Base-by-base conservation (phyloP, 2,329 filamentous ascomycete genomes). In the Claviceps maximensis region DNA sequence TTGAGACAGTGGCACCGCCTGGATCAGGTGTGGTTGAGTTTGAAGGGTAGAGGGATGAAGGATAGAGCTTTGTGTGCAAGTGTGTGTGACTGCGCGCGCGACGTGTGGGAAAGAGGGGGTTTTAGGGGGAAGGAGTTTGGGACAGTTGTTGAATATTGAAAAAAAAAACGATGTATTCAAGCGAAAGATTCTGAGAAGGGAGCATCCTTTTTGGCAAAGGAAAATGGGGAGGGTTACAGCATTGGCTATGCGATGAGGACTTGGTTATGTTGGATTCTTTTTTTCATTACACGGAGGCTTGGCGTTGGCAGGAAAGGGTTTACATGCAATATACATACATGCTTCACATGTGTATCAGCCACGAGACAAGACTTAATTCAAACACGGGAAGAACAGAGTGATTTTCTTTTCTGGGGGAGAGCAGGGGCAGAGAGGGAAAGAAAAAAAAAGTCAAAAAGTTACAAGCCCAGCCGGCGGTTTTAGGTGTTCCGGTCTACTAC, bases 11-110 rank as follows among this genome's bases (percentile, higher is more conserved):
- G 36, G 61, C 65, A 41, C 63, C 63, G 44, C 60, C 59, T 33
- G 63, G 61, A 12, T 64, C 66, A 31, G 69, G 64, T 1, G 68
- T 73, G 15, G 69, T 73, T 29, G 70, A 73, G 60, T 73, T 73
- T 61, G 70, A 72, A 54, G 69, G 68, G 21, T 71, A 58, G 63
- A 40, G n/a, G 23, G 15, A 48, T 8, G 44, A n/a, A 23, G 12
- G 19, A 23, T 12, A 19, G 40, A 42, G 7, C 8, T 4, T 19
- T 41, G 29, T 49, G 40, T 42, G 40, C 15, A 9, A 21, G 19
- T 42, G 19, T 23, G 40, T 23, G 36, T 42, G 36, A 13, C 10
- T 36, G 10, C 12, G 12, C 33, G 31, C 9, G 31, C 31, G 33
- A 10, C 33, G 12, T 21, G 19, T 8, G 29, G 6, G 12, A 27